These are phyloP conservation scores for Leccinum ochraceum DNA, from an alignment of 768 basidiomycete species.

Conservation along the genomic window DNA sequence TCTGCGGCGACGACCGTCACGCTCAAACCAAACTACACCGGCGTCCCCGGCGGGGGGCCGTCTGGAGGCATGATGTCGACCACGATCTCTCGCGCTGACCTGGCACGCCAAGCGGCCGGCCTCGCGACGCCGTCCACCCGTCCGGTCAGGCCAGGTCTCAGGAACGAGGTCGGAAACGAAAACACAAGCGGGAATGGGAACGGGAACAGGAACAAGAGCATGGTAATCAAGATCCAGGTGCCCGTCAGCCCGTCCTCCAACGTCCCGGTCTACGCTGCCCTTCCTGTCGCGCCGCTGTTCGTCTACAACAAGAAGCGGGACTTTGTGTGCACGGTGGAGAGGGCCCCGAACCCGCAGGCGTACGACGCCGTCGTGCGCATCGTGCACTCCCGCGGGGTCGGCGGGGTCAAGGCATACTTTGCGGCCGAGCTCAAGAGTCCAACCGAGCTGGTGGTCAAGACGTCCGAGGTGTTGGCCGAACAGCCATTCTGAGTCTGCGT, in stretches of 20 bases:
- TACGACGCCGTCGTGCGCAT: conserved; percentile 45
- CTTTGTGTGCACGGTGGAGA: conserved; percentile 46
- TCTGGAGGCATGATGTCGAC: not conserved
- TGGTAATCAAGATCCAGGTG: conserved; percentile 58
- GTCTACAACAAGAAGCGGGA: conserved; percentile 58
- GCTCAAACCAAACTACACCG: conserved; percentile 44
- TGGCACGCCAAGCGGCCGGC: conserved; percentile 33
- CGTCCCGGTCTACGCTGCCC: conserved; percentile 3
- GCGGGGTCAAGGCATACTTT: conserved; percentile 54
- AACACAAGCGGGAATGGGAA: not conserved
- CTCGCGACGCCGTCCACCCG: conserved; percentile 26
- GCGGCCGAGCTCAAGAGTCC: conserved; percentile 49
- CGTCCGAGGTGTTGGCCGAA: conserved; percentile 53
- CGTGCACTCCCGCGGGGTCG: conserved; percentile 43
- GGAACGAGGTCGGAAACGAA: conserved; percentile 16
- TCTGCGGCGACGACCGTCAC: conserved; percentile 43
- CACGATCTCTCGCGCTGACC: conserved; percentile 30
- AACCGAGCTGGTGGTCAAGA: conserved; percentile 51
- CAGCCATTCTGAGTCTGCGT: conserved; percentile 47
- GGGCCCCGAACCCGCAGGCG: conserved; percentile 33
- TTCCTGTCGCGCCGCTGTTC: conserved; percentile 31
- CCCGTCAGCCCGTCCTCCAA: conserved; percentile 28
- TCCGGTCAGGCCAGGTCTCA: conserved; percentile 20
- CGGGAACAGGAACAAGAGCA: conserved; percentile 34
- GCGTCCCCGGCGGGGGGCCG: conserved; percentile 1